Conservation (phyloP, 805 yeast genomes). For the Debaryomyces maramus region DNA sequence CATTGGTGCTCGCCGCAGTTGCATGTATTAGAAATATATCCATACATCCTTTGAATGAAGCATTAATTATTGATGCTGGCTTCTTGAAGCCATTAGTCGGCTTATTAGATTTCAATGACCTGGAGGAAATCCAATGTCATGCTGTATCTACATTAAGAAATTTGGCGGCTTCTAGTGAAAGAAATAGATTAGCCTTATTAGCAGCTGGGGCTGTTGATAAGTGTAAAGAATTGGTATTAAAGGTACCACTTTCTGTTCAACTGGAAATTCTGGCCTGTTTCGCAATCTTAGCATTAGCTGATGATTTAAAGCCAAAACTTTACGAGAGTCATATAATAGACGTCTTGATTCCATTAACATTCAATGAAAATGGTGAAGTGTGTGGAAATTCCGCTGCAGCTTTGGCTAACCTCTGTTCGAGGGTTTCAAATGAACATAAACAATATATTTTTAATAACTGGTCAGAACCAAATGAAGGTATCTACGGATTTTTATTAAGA, state of each 20-base stretch:
- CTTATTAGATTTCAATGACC: slow-evolving; percentile 77
- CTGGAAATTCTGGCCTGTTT: slow-evolving; percentile 96
- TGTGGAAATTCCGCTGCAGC: slow-evolving; percentile 99
- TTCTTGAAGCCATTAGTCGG: slow-evolving; percentile 88
- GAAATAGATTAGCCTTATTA: slow-evolving; percentile 85
- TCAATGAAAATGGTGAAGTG: slow-evolving; percentile 85
- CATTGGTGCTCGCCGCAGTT: slow-evolving; percentile 91
- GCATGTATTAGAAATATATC: slow-evolving; percentile 98
- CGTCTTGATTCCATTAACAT: slow-evolving; percentile 88
- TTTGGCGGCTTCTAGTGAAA: slow-evolving; percentile 92
- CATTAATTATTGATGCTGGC: slow-evolving; percentile 94
- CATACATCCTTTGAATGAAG: slow-evolving; percentile 94
- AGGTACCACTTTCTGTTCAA: slow-evolving; percentile 89
- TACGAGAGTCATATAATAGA: slow-evolving; percentile 82
- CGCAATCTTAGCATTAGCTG: slow-evolving; percentile 95
- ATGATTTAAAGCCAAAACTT: slow-evolving; percentile 83
- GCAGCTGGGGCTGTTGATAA: slow-evolving; percentile 95
- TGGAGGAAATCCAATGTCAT: slow-evolving; percentile 97
- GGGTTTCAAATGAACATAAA: slow-evolving; percentile 75
- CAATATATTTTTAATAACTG: slow-evolving; percentile 73
- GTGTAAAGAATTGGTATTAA: slow-evolving; percentile 82
- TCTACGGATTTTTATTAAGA: slow-evolving; percentile 75
- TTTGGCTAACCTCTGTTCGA: slow-evolving; percentile 89
- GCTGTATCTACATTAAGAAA: slow-evolving; percentile 95
- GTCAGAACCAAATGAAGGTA: slow-evolving; percentile 80